Conservation (phyloP, 1,284 basidiomycete species). For the Lentinula novae-zelandiae region DNA sequence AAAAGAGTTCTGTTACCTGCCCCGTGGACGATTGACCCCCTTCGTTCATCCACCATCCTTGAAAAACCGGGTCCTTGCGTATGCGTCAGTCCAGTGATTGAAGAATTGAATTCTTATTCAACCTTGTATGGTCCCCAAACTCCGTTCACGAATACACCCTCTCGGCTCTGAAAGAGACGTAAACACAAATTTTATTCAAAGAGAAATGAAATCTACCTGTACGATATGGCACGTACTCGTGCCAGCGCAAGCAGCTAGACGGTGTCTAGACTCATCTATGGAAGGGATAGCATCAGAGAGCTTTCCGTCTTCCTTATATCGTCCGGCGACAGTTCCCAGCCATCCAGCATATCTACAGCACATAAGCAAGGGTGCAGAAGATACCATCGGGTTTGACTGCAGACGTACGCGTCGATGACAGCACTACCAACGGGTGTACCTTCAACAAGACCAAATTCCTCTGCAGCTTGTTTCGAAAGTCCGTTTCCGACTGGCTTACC, state of each 20-base stretch:
- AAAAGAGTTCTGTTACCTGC: conserved; percentile 47
- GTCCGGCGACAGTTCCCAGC: conserved; percentile 93
- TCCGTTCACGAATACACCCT: conserved; percentile 86
- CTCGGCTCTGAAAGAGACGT: conserved; percentile 52
- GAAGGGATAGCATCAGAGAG: conserved; percentile 48
- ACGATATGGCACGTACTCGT: conserved; percentile 96
- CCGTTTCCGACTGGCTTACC: conserved; percentile 90
- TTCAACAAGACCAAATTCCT: conserved; percentile 80
- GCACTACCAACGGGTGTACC: conserved; percentile 95
- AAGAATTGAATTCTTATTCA: neutral
- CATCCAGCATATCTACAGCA: conserved; percentile 87
- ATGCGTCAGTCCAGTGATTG: neutral
- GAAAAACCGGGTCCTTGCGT: conserved; percentile 79
- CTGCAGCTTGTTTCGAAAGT: conserved; percentile 74
- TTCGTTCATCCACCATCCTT: conserved; percentile 99
- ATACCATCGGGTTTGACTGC: neutral
- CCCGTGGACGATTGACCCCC: conserved; percentile 98
- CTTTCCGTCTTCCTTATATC: conserved; percentile 55
- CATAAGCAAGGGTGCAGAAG: neutral
- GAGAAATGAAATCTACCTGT: conserved; percentile 44
- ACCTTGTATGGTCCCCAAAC: conserved; percentile 97
- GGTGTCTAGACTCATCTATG: conserved; percentile 73
- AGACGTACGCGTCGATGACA: conserved; percentile 86
- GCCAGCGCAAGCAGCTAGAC: conserved; percentile 91
- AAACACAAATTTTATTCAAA: neutral